phyloP scores from a whole-genome alignment of 2,329 filamentous ascomycete species.

The Cercospora sp. region DNA sequence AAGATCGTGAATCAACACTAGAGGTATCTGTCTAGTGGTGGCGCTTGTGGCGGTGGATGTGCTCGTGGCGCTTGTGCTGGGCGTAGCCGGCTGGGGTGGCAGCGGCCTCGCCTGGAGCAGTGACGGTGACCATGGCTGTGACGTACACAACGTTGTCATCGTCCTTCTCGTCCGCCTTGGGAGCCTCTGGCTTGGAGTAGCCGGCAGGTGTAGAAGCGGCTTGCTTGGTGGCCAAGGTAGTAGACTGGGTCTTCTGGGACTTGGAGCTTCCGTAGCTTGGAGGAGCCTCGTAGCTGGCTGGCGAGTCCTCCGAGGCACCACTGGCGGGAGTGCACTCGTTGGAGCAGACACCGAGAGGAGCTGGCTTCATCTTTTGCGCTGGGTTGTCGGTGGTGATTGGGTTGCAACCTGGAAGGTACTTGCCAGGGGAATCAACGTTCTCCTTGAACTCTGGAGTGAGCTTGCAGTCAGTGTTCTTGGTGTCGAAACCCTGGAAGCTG shows the following conservation, averaged over 20 bases:
- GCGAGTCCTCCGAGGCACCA: not conserved
- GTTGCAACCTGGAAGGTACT: conserved; percentile 59
- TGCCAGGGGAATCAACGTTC: conserved; percentile 46
- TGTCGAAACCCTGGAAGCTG: conserved; percentile 39
- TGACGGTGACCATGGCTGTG: conserved; percentile 22
- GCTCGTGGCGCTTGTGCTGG: conserved; percentile 16
- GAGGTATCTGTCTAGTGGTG: not conserved
- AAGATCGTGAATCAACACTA: not conserved
- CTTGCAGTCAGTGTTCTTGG: conserved; percentile 46
- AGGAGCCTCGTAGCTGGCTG: conserved; percentile 8
- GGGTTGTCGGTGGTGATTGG: conserved; percentile 51
- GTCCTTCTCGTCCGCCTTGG: conserved; percentile 5
- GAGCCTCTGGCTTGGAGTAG: conserved; percentile 4
- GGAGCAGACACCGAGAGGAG: conserved; percentile 26
- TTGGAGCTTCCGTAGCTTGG: not conserved
- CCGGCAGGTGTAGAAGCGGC: conserved; percentile 14
- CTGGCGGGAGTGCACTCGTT: conserved; percentile 20
- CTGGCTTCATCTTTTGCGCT: conserved; percentile 26
- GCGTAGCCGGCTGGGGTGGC: conserved; percentile 13
- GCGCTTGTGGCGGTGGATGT: conserved; percentile 17
- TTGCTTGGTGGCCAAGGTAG: conserved; percentile 6
- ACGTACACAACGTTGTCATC: conserved; percentile 17
- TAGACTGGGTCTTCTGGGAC: not conserved
- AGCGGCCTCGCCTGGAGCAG: conserved; percentile 18
- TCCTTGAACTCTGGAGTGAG: conserved; percentile 50